phyloP scores from a whole-genome alignment of 345 rosid species.

The Aquilaria yunnanensis region DNA sequence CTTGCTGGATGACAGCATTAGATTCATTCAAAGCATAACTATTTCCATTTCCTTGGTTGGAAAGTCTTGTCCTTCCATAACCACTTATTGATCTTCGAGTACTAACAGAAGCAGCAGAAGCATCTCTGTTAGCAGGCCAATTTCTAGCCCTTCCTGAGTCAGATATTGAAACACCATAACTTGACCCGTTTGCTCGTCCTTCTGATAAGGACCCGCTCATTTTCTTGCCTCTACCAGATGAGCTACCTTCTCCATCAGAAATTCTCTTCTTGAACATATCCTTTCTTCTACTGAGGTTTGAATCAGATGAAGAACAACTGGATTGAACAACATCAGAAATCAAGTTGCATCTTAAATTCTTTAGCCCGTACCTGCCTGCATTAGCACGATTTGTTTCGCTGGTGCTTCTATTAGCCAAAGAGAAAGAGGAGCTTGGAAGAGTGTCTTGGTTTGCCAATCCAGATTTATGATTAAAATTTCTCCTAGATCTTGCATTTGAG shows the following conservation, averaged over 20 bases:
- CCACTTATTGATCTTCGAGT: slow-evolving; percentile 41
- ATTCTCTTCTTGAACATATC: slow-evolving; percentile 40
- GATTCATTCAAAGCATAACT: slow-evolving; percentile 27
- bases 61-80: slow-evolving; percentile 31
- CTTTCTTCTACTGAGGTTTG: slow-evolving; percentile 34
- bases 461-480: slow-evolving; percentile 38
- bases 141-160: slow-evolving; percentile 56
- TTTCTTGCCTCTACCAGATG: slow-evolving; percentile 54
- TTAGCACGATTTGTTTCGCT: slow-evolving; percentile 29
- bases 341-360: slow-evolving; percentile 51
- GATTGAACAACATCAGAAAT: slow-evolving; percentile 41
- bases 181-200: slow-evolving; percentile 30
- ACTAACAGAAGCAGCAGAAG: slow-evolving; percentile 35
- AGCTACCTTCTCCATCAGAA: slow-evolving; percentile 62
- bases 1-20: slow-evolving; percentile 26
- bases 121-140: slow-evolving; percentile 35
- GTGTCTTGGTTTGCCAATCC: slow-evolving; percentile 33
- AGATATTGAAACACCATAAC: slow-evolving; percentile 40
- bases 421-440: slow-evolving; percentile 24
- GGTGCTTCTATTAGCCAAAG: slow-evolving; percentile 36
- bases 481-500: slow-evolving; percentile 40
- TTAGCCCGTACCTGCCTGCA: slow-evolving; percentile 35
- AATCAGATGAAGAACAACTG: slow-evolving; percentile 45
- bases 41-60: slow-evolving; percentile 39
- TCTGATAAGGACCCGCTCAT: slow-evolving; percentile 38